Conservation (phyloP, 805 yeast species). For the Helenozyma baotianmanensis region DNA sequence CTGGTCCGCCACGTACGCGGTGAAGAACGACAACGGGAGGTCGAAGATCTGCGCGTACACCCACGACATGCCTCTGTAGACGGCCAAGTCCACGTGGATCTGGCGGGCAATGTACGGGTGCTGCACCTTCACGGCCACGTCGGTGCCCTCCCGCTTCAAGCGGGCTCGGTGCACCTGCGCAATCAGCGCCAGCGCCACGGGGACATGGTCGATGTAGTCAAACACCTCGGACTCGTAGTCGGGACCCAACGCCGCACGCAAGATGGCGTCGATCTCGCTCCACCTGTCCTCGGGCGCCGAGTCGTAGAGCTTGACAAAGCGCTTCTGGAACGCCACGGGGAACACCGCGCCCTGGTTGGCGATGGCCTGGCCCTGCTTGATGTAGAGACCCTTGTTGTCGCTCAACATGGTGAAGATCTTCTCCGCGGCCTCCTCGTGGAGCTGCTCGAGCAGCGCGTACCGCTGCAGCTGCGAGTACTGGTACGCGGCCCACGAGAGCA, state of each 20-base stretch:
- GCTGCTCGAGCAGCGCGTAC: constrained; percentile 35
- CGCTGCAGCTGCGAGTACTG: constrained; percentile 50
- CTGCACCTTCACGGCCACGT: constrained; percentile 65
- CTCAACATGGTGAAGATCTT: constrained; percentile 24
- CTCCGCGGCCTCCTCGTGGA: constrained; percentile 58
- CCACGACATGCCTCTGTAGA: constrained; percentile 49
- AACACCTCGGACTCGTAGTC: constrained; percentile 38
- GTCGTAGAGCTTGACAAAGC: constrained; percentile 58
- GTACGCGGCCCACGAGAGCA: constrained; percentile 47
- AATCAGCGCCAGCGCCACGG: constrained; percentile 72
- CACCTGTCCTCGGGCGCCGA: constrained; percentile 61
- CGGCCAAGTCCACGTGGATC: constrained; percentile 54
- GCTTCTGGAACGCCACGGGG: constrained; percentile 59
- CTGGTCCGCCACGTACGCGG: constrained; percentile 54
- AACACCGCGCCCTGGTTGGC: constrained; percentile 70
- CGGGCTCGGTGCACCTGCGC: constrained; percentile 65
- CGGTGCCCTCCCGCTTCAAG: constrained; percentile 38
- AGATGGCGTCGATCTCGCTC: constrained; percentile 38
- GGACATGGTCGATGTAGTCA: constrained; percentile 44
- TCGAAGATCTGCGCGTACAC: constrained; percentile 57
- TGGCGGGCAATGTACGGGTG: constrained; percentile 61
- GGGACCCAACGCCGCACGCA: constrained; percentile 39
- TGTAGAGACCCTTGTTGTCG: constrained; percentile 48
- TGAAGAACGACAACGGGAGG: constrained; percentile 55
- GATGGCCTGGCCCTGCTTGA: constrained; percentile 74